These are phyloP conservation scores for Haplographium delicatum DNA, from an alignment of 495 filamentous ascomycete genomes.

Conservation along the genomic window DNA sequence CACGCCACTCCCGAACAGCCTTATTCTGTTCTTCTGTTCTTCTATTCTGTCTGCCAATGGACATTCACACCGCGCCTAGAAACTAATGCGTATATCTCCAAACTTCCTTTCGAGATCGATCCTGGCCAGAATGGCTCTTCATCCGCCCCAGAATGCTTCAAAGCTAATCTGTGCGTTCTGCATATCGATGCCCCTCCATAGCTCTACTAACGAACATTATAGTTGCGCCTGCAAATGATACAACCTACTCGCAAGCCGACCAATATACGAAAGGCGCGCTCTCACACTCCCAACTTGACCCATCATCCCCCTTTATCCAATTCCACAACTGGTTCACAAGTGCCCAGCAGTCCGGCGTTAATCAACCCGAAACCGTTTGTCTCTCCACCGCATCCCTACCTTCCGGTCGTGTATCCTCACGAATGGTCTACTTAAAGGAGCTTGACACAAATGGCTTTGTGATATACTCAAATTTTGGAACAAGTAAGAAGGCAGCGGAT, in stretches of 20 bases:
- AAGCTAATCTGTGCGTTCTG: conserved; percentile 48
- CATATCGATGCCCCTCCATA: conserved; percentile 30
- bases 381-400: conserved; percentile 84
- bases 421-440: conserved; percentile 89
- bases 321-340: conserved; percentile 83
- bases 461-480: conserved; percentile 89
- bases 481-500: conserved; percentile 62
- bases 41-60: too few species aligned
- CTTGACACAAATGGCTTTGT: conserved; percentile 77
- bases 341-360: conserved; percentile 54
- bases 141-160: conserved; percentile 33
- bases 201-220: conserved; percentile 33
- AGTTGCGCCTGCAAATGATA: conserved; percentile 32
- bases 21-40: too few species aligned
- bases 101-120: conserved; percentile 16
- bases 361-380: conserved; percentile 70
- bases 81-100: conserved; percentile 18
- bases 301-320: conserved; percentile 60
- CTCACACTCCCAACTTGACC: conserved; percentile 44
- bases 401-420: conserved; percentile 74
- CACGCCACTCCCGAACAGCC: too few species aligned
- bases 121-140: conserved; percentile 39
- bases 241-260: conserved; percentile 44
- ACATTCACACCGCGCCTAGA: too few species aligned
- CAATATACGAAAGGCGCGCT: conserved; percentile 59